Evolutionary conservation across 352 stramenopile species (phyloP).

Genomic region (Pythium angustatum): DNA sequence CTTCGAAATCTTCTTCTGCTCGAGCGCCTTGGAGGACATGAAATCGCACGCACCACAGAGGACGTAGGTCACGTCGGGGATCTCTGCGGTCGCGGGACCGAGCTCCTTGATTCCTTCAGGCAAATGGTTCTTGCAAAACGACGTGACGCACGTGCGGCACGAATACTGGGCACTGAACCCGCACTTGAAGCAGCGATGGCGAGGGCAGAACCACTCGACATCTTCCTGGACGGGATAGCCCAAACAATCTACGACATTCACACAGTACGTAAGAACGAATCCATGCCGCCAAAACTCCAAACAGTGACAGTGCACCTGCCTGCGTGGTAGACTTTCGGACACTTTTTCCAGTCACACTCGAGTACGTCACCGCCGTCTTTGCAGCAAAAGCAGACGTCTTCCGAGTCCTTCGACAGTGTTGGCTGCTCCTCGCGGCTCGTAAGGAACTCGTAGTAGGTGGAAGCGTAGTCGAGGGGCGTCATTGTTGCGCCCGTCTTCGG

Average conservation of each 20-base stretch:
- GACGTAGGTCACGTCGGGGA: conserved; percentile 57
- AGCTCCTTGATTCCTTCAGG: conserved; percentile 42
- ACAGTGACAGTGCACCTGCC: conserved; percentile 23
- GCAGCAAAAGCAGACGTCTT: conserved; percentile 85
- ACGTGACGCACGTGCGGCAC: conserved; percentile 75
- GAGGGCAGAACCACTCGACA: conserved; percentile 64
- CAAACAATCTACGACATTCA: conserved; percentile 55
- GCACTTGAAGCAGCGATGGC: conserved; percentile 67
- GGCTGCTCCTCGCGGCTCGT: conserved; percentile 39
- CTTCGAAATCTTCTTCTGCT: conserved; percentile 46
- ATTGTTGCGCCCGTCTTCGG: conserved; percentile 30
- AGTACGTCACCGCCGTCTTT: conserved; percentile 81
- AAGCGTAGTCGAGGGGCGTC: conserved; percentile 59
- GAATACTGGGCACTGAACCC: conserved; percentile 54
- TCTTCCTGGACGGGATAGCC: conserved; percentile 60
- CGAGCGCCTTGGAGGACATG: conserved; percentile 36
- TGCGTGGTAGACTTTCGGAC: conserved; percentile 83
- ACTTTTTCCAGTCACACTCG: conserved; percentile 78
- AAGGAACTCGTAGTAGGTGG: conserved; percentile 73
- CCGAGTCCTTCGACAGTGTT: conserved; percentile 42
- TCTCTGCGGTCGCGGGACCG: conserved; percentile 50
- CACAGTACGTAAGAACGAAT: not conserved
- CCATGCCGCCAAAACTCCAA: not conserved
- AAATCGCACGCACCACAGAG: conserved; percentile 55
- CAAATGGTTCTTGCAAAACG: conserved; percentile 70